Evolutionary conservation across 352 stramenopile species (phyloP).

Genomic region (Peronospora destructor): DNA sequence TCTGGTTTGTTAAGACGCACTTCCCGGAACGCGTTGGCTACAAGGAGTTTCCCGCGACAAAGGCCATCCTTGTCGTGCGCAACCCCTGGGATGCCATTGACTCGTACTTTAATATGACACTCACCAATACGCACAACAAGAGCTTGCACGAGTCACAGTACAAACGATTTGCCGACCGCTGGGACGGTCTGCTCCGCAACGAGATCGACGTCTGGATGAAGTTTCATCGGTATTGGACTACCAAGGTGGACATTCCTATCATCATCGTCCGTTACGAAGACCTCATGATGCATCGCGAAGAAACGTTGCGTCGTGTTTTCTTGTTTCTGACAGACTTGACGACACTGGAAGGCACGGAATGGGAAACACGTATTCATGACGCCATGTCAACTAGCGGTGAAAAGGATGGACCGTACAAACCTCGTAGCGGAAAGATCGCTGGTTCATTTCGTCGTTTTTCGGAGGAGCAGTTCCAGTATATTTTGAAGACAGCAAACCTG

Average conservation of each 20-base stretch:
- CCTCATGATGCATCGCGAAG: constrained; percentile 67
- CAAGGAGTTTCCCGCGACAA: constrained; percentile 66
- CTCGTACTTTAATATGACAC: constrained; percentile 98
- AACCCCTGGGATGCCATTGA: constrained; percentile 99
- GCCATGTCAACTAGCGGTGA: constrained; percentile 52
- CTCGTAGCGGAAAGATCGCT: constrained; percentile 80
- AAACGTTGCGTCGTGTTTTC: constrained; percentile 77
- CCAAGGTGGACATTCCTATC: constrained; percentile 84
- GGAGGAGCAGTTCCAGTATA: constrained; percentile 77
- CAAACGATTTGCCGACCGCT: constrained; percentile 79
- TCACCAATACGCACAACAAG: constrained; percentile 92
- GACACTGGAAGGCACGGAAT: constrained; percentile 71
- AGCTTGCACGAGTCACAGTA: constrained; percentile 86
- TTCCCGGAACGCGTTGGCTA: constrained; percentile 94
- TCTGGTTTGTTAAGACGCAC: constrained; percentile 98
- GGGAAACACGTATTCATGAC: constrained; percentile 59
- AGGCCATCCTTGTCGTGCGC: constrained; percentile 84
- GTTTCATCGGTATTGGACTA: constrained; percentile 88
- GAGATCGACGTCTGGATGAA: constrained; percentile 89
- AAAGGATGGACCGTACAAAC: constrained; percentile 70
- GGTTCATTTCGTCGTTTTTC: constrained; percentile 80
- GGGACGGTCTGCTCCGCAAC: constrained; percentile 86
- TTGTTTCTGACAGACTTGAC: constrained; percentile 58
- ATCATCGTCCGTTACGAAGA: constrained; percentile 91
- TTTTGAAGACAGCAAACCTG: constrained; percentile 67